These are phyloP conservation scores for Batrachochytrium dendrobatidis DNA, from an alignment of 371 early-diverging fungal species.

Conservation along the genomic window DNA sequence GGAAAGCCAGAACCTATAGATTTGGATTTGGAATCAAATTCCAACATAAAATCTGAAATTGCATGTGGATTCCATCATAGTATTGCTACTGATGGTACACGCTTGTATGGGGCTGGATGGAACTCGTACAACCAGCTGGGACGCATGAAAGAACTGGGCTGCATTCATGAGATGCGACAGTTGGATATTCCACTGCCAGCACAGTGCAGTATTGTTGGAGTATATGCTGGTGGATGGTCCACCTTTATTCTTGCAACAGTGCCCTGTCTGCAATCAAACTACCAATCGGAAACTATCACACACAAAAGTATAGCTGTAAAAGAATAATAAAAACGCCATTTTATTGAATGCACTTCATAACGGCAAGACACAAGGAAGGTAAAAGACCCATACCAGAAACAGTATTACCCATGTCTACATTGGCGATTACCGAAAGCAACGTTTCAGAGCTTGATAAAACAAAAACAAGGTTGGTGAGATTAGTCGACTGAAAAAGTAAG, in stretches of 20 bases:
- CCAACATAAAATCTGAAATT: neutral
- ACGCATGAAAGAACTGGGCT: neutral
- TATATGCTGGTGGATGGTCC: neutral
- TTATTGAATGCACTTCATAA: neutral
- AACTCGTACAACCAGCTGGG: conserved; percentile 12
- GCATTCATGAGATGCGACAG: neutral
- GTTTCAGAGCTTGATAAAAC: neutral
- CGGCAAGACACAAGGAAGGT: neutral
- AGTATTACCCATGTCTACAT: neutral
- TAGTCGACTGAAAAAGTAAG: neutral
- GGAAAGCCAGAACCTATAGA: conserved; percentile 11
- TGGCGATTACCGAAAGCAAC: neutral
- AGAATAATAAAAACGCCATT: neutral
- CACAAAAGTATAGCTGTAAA: neutral
- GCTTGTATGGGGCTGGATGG: conserved; percentile 12
- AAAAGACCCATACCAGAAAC: neutral
- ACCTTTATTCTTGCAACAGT: no score
- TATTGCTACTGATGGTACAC: conserved; percentile 6
- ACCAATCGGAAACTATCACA: neutral
- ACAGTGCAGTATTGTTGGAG: neutral
- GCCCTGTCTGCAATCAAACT: no score
- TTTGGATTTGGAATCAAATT: conserved; percentile 2
- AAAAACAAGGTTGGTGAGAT: neutral
- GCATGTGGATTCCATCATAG: conserved; percentile 12
- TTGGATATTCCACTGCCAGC: neutral